A percentile compares a stretch with the other conserved stretches of the same genome.
These are phyloP conservation scores for Podospora pseudoanserina DNA, from an alignment of 495 filamentous ascomycete genomes.

Conservation along the genomic window DNA sequence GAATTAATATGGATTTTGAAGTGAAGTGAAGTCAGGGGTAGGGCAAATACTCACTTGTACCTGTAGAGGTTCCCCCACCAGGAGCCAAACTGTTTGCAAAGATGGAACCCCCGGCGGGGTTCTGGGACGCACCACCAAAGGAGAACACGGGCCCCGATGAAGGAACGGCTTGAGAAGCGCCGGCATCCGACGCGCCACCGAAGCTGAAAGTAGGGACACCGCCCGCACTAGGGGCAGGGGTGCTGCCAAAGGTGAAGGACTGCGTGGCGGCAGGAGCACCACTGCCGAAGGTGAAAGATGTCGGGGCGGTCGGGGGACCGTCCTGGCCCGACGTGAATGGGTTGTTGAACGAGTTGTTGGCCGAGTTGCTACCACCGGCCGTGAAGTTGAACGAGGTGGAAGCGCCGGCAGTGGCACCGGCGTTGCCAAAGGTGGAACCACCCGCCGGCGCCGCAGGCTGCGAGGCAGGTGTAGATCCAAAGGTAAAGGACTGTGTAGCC, in stretches of 20 bases:
- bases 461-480: slow-evolving; percentile 18
- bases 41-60: slow-evolving; percentile 39
- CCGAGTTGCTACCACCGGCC: slow-evolving; percentile 28
- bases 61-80: slow-evolving; percentile 38
- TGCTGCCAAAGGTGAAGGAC: slow-evolving; percentile 30
- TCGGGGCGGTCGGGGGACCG: slow-evolving; percentile 30
- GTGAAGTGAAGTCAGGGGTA: neutral
- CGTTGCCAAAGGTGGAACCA: slow-evolving; percentile 25
- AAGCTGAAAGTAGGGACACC: slow-evolving; percentile 30
- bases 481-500: slow-evolving; percentile 6
- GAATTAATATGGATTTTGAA: slow-evolving; percentile 29
- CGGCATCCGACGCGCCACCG: slow-evolving; percentile 26
- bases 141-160: slow-evolving; percentile 18
- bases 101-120: slow-evolving; percentile 26
- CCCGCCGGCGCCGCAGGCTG: slow-evolving; percentile 14
- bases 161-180: neutral
- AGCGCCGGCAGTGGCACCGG: slow-evolving; percentile 6
- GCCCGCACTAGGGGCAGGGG: slow-evolving; percentile 9
- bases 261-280: slow-evolving; percentile 20
- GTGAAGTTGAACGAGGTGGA: slow-evolving; percentile 40
- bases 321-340: slow-evolving; percentile 34
- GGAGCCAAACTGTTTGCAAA: slow-evolving; percentile 36
- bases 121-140: slow-evolving; percentile 21
- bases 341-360: slow-evolving; percentile 35
- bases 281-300: slow-evolving; percentile 41